Evolutionary conservation across 805 yeast genomes (phyloP).

Genomic region (Blastobotrys peoriensis): DNA sequence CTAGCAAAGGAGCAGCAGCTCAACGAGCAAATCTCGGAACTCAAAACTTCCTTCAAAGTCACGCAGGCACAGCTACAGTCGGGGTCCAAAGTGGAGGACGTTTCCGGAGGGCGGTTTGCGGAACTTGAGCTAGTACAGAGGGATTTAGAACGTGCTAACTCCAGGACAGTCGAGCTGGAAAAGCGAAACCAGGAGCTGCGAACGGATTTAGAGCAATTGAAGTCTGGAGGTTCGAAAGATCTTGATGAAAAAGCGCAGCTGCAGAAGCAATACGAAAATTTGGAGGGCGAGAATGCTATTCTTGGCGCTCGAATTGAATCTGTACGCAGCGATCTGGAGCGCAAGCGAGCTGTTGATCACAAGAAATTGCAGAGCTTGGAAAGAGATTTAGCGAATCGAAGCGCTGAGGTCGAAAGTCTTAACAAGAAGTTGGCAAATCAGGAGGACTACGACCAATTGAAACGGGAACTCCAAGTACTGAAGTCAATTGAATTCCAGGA

Average conservation of each 20-base stretch:
- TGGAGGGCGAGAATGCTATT: conserved; percentile 54
- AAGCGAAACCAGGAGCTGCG: conserved; percentile 70
- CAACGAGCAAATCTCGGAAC: conserved; percentile 44
- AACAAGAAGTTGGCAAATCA: conserved; percentile 45
- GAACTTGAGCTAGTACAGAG: conserved; percentile 61
- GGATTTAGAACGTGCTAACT: conserved; percentile 67
- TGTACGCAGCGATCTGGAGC: conserved; percentile 27
- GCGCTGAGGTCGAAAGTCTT: conserved; percentile 46
- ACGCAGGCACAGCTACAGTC: conserved; percentile 44
- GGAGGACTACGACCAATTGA: conserved; percentile 73
- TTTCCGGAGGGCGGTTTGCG: conserved; percentile 24
- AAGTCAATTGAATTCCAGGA: conserved; percentile 61
- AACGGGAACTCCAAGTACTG: conserved; percentile 65
- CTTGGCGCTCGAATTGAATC: conserved; percentile 54
- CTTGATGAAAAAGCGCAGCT: conserved; percentile 9
- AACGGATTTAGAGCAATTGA: conserved; percentile 50
- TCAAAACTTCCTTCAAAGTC: conserved; percentile 59
- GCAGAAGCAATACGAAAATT: conserved; percentile 16
- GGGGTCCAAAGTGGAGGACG: conserved; percentile 9
- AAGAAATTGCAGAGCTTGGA: conserved; percentile 36
- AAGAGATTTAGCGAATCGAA: conserved; percentile 43
- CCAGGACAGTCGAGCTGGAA: conserved; percentile 64
- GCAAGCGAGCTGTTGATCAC: conserved; percentile 23
- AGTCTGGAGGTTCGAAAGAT: conserved; percentile 38
- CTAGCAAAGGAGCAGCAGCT: conserved; percentile 47